Evolutionary conservation across 306 rosid species (phyloP), one percentile per base, ranked within the genome.

Genomic region (Crotalaria pallida): DNA sequence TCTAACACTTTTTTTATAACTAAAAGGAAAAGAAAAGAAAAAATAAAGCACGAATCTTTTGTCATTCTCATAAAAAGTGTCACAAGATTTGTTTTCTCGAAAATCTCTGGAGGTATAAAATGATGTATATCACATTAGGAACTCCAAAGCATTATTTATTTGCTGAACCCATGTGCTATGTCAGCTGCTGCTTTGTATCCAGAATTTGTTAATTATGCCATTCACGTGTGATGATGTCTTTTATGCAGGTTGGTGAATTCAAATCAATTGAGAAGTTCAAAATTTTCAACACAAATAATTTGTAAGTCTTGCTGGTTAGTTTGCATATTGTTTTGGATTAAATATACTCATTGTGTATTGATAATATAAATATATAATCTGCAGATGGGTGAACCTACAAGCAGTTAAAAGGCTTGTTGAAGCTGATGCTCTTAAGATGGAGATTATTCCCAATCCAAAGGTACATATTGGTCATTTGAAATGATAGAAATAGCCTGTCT

Each of bases 381-480:
- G 67, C 79, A 93, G 99, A 87, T 94, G 99, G 99, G 99, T 84
- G 79, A 90, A 88, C 86, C 76, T 94, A 79, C 84, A 82, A 9
- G 99, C 99, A 74, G 76, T 91, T 41, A 94, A 94, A 83, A 87
- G 97, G 84, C 91, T 90, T 38, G 97, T 91, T 44, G 95, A 91
- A 79, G 84, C 88, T 66, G 88, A 91, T 81, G 96, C 90, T 80
- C 94, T 94, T 21, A 84, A 91, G 89, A 91, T 91, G 99, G 99
- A 94, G 77, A 94, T 94, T 50, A 94, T 94, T 80, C 99, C 99
- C 58, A 94, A 94, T 69, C 99, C 99, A 17, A 94, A 94, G 99
- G 99, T 94, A 61, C 33, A 38, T 26, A 27, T 55, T 64, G 34
- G 47, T 75, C 60, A 36, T 45, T 26, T 52, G 48, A 57, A 47